Base-by-base conservation (phyloP, 2,329 filamentous ascomycete species). In the Fonsecaea erecta region DNA sequence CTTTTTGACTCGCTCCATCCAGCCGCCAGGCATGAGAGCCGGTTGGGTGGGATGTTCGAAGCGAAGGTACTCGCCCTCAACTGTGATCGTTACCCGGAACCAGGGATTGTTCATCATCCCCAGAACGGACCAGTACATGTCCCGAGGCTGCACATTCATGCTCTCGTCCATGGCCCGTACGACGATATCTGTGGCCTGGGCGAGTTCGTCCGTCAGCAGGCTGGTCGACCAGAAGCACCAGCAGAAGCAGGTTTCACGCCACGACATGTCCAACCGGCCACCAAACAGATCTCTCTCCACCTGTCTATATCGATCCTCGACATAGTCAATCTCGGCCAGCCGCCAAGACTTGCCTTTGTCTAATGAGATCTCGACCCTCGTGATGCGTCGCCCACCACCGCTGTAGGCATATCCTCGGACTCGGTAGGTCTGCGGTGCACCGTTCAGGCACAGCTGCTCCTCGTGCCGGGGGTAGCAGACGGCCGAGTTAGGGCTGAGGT, bases 21-120 rank as follows among this genome's bases (percentile, higher is more conserved):
- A 97, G 0, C 93, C 93, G 14, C 91, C 91, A 0, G 90, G 84
- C 69, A 89, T 88, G 40, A 92, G 77, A 0, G 89, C 88, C 6
- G 93, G 91, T 68, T 93, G 90, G 2, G 92, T 96, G 0, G 93
- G 93, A 72, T 97, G 93, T 75, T 97, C 93, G 71, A 97, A 97
- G 5, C 86, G 83, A 48, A 97, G 78, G 7, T 74, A 77, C 16
- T 85, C 81, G 0, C 82, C 83, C 65, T 93, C 88, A 62, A 88
- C 88, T 59, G 87, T 85, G 61, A 97, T 90, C 1, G 88, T 86
- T 0, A 97, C 85, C 4, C 93, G 85, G 76, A 90, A 97, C 93
- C 93, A 97, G 0, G 92, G 91, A 72, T 97, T 97, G 78, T 97
- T 97, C 93, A 97, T 97, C 93, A 97, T 97, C 0, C 93, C 93